Percentiles rank a stretch among this genome's conserved stretches.
Evolutionary conservation across 139 green algal genomes (phyloP).

Genomic region (Closterium sp.): DNA sequence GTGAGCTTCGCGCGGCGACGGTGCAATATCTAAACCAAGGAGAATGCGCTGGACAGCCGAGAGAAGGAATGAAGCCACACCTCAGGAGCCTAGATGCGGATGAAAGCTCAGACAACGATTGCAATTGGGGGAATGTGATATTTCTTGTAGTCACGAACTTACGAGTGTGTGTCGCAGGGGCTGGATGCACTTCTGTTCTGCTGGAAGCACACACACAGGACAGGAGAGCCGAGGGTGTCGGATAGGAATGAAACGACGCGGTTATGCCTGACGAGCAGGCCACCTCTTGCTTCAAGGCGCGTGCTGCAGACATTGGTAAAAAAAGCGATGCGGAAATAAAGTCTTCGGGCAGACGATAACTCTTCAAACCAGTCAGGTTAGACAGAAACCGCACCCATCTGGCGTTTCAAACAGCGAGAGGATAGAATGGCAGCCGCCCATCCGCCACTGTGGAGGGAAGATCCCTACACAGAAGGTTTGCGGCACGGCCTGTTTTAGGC

Average conservation of each 20-base stretch:
- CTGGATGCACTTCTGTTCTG: not conserved
- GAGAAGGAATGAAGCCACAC: too few relatives aligned
- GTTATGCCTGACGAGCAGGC: not conserved
- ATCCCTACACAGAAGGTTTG: too few relatives aligned
- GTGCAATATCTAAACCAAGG: not conserved
- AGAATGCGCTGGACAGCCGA: not conserved
- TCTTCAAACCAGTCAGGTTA: too few relatives aligned
- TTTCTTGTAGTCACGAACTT: too few relatives aligned
- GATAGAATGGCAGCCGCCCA: not conserved
- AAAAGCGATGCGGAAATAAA: too few relatives aligned
- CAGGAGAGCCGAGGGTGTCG: not conserved
- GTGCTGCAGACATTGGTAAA: not conserved
- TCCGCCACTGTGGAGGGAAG: too few relatives aligned
- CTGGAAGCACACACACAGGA: too few relatives aligned
- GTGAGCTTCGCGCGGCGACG: not conserved
- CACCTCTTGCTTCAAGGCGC: not conserved
- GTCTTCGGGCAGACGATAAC: too few relatives aligned
- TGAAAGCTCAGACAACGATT: not conserved
- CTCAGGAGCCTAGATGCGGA: not conserved
- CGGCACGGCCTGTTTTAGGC: too few relatives aligned
- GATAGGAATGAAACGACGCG: not conserved
- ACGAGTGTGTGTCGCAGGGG: too few relatives aligned
- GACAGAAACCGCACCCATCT: not conserved
- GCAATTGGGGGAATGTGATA: not conserved
- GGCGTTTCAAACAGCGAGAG: not conserved